Conservation (phyloP, 495 filamentous ascomycete species). For the Wilcoxina mikolae region DNA sequence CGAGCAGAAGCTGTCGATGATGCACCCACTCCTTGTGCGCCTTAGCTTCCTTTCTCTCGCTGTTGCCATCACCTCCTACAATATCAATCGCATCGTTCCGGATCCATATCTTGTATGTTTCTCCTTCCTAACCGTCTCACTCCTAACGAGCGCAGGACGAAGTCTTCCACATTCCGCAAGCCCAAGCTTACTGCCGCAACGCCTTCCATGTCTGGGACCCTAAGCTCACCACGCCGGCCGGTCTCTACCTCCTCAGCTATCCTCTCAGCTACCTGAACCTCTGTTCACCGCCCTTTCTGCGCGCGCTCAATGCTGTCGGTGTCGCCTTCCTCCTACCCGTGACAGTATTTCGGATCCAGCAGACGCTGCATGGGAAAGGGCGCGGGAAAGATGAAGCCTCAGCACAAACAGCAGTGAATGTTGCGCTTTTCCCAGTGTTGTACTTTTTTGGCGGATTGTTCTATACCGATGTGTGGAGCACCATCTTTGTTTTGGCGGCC, state of each 20-base stretch:
- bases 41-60: conserved; percentile 10
- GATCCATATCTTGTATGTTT: conserved; percentile 64
- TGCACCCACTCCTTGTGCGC: conserved; percentile 23
- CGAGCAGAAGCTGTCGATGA: too few relatives aligned
- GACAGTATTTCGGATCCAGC: conserved; percentile 17
- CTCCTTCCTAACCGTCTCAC: background rate
- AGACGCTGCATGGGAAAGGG: conserved; percentile 9
- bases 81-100: conserved; percentile 37
- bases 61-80: conserved; percentile 10
- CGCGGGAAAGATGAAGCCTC: conserved; percentile 8
- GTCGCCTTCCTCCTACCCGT: conserved; percentile 30
- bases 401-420: conserved; percentile 58
- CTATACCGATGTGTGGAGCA: conserved; percentile 76
- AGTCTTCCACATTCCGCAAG: conserved; percentile 87
- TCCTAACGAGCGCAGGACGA: conserved; percentile 49
- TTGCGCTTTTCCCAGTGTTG: conserved; percentile 71
- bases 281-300: conserved; percentile 38
- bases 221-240: conserved; percentile 92
- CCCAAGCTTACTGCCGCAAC: conserved; percentile 66
- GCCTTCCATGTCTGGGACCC: conserved; percentile 73
- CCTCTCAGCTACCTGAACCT: conserved; percentile 36
- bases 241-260: conserved; percentile 51
- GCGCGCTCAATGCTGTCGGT: conserved; percentile 39
- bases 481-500: conserved; percentile 48
- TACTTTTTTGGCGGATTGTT: conserved; percentile 93